phyloP scores from a whole-genome alignment of 345 rosid species.

The Reutealis trisperma region DNA sequence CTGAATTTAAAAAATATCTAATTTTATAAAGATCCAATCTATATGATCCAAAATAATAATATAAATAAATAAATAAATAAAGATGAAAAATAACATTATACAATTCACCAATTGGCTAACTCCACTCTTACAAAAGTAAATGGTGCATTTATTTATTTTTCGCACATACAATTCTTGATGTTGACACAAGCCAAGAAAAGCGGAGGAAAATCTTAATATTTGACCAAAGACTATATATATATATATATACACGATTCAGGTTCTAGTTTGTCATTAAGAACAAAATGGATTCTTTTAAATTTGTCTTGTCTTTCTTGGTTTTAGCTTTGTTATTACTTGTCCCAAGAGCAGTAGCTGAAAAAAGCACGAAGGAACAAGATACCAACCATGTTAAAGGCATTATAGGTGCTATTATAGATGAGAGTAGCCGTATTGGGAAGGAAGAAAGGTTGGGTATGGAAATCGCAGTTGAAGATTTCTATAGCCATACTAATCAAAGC shows the following conservation, averaged over 20 bases:
- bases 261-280: not conserved
- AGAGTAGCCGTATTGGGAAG: not conserved
- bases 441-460: not conserved
- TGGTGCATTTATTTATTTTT: too few relatives aligned
- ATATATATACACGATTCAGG: not conserved
- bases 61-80: too few relatives aligned
- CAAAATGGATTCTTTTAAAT: not conserved
- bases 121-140: too few relatives aligned
- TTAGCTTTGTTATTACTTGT: not conserved
- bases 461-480: slow-evolving; percentile 24
- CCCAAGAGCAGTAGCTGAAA: not conserved
- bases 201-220: not conserved
- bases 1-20: too few relatives aligned
- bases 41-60: too few relatives aligned
- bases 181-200: not conserved
- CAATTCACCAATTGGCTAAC: too few relatives aligned
- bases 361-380: not conserved
- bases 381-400: not conserved
- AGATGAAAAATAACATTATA: too few relatives aligned
- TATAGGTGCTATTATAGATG: not conserved
- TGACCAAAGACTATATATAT: not conserved
- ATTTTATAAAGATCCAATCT: too few relatives aligned
- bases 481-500: not conserved
- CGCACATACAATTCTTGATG: not conserved
- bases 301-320: not conserved